Evolutionary conservation across 2,329 filamentous ascomycete genomes (phyloP), one percentile per base, ranked within the genome.

Genomic region (Microsporum ferrugineum): DNA sequence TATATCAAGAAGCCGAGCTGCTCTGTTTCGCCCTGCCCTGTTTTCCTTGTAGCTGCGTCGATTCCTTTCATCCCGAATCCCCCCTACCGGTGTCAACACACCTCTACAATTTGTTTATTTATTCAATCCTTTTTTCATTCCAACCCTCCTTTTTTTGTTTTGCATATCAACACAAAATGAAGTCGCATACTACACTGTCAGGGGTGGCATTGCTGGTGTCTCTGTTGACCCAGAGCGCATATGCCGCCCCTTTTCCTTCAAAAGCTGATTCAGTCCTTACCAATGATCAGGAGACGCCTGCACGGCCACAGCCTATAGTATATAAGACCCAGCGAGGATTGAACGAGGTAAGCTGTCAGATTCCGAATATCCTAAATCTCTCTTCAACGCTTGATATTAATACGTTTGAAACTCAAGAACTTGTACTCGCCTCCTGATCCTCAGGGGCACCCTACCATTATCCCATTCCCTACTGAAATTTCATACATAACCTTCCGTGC

Each of bases 401-500:
- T n/a, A 55, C 8, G 3, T 36, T 29, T 53, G 31, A 34, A 59
- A 12, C 39, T 53, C 58, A 36, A 41, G 23, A n/a, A 59, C 59
- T 10, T 23, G 14, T 57, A 57, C 36, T 57, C 36, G 17, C 49
- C 49, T 10, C 38, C 63, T 43, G 63, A 64, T 34, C 56, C 56
- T 14, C 56, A 60, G 29, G 61, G 57, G 4, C 61, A 58, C 17
- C 3, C 47, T 33, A 62, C 65, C 17, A 56, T 67, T 49, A 63
- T 63, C 60, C 71, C 72, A 27, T 71, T 71, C 34, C 68, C 70
- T 31, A 63, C 65, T 12, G 34, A 61, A 12, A 61, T 62, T 27
- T 49, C 49, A 7, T 60, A 61, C 51, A 27, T 60, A 10, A 51
- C 49, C 6, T 62, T 62, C 58, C n/a, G 38, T 14, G 23, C 33